Conservation (phyloP, 495 filamentous ascomycete species). For the Xylaria scruposa region DNA sequence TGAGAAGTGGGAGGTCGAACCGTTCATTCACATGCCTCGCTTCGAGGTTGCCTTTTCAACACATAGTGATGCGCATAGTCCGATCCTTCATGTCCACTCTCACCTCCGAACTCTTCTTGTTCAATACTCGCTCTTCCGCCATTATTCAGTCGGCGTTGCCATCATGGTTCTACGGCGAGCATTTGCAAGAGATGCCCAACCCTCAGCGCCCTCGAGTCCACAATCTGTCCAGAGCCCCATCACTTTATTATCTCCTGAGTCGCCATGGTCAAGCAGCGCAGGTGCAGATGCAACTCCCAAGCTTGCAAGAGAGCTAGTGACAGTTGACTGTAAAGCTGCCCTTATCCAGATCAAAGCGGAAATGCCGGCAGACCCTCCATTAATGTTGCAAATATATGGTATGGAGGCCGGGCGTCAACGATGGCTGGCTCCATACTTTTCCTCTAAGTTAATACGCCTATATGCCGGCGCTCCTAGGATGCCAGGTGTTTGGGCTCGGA, state of each 20-base stretch:
- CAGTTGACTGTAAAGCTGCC: conserved; percentile 77
- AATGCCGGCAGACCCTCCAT: conserved; percentile 82
- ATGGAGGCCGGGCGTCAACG: conserved; percentile 83
- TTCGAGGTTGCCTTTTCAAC: conserved; percentile 89
- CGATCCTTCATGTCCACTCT: conserved; percentile 85
- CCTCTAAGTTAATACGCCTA: conserved; percentile 75
- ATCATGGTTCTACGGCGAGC: conserved; percentile 75
- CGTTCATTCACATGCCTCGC: conserved; percentile 84
- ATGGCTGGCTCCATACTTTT: conserved; percentile 80
- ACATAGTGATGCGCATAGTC: conserved; percentile 81
- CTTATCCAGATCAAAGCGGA: conserved; percentile 87
- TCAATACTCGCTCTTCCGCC: conserved; percentile 92
- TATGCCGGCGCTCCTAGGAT: conserved; percentile 87
- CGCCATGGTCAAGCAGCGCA: conserved; percentile 41
- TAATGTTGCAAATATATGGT: conserved; percentile 88
- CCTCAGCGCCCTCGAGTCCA: conserved; percentile 35
- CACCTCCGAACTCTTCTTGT: conserved; percentile 77
- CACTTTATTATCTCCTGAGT: conserved; percentile 39
- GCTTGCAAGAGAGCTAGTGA: conserved; percentile 67
- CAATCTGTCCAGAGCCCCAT: conserved; percentile 42
- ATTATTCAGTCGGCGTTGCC: conserved; percentile 89
- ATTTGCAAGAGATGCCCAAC: conserved; percentile 58
- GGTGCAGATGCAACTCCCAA: conserved; percentile 41
- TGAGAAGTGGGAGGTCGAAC: conserved; percentile 82
- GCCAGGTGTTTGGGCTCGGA: conserved; percentile 79